Evolutionary conservation across 306 rosid species (phyloP).

Genomic region (Cucurbita maxima): DNA sequence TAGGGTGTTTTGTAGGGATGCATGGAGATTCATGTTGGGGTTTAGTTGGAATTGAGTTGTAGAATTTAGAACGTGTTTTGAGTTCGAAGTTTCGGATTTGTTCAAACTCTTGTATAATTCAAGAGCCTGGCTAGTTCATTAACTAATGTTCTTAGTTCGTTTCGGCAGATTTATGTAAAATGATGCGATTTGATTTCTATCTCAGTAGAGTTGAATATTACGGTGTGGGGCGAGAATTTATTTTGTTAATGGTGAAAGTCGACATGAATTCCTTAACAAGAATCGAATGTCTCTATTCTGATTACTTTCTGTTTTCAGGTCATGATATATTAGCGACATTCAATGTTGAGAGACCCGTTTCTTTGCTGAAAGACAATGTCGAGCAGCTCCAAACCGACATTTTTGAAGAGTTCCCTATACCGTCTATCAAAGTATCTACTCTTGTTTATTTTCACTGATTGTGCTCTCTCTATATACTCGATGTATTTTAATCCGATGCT

Average conservation of each 20-base stretch:
- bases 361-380: slow-evolving; percentile 47
- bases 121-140: neutral
- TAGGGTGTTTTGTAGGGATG: neutral
- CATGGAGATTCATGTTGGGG: neutral
- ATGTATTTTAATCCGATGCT: slow-evolving; percentile 5
- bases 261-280: neutral
- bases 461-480: neutral
- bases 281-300: neutral
- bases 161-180: too few species aligned
- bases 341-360: slow-evolving; percentile 29
- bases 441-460: neutral
- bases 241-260: neutral
- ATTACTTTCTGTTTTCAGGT: slow-evolving; percentile 26
- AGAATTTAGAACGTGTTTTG: neutral
- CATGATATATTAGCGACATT: slow-evolving; percentile 73
- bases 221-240: neutral
- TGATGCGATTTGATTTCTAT: neutral
- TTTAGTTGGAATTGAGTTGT: neutral
- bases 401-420: slow-evolving; percentile 41
- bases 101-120: neutral
- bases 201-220: neutral
- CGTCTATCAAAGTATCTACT: slow-evolving; percentile 38
- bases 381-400: slow-evolving; percentile 45
- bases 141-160: neutral
- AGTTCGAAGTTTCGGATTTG: neutral